Percentiles rank a stretch among this genome's conserved stretches.
Conservation (phyloP, 768 basidiomycete genomes). For the Boletus huronensis region DNA sequence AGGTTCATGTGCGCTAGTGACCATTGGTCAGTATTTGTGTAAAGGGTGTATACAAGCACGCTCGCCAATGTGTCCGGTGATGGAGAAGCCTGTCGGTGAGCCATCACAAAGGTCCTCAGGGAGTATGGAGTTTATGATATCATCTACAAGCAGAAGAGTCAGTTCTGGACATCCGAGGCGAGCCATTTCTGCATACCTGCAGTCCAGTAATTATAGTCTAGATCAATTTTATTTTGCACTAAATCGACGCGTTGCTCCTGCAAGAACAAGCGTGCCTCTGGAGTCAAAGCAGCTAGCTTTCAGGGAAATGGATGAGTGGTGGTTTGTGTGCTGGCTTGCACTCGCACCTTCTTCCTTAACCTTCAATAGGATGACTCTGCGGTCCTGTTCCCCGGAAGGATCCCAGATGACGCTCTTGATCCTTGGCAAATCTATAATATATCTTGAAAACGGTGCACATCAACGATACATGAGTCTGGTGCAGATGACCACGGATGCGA, state of each 20-base stretch:
- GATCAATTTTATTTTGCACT: conserved; percentile 54
- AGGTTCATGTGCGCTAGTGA: conserved; percentile 85
- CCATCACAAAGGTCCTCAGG: conserved; percentile 75
- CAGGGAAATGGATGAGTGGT: conserved; percentile 7
- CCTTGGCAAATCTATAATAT: conserved; percentile 66
- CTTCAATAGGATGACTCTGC: conserved; percentile 65
- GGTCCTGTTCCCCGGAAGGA: conserved; percentile 43
- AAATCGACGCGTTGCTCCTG: conserved; percentile 52
- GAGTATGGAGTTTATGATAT: conserved; percentile 77
- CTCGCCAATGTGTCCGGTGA: conserved; percentile 87
- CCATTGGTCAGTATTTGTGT: conserved; percentile 1
- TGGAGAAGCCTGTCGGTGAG: conserved; percentile 83
- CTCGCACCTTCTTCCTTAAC: conserved; percentile 56
- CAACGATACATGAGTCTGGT: conserved; percentile 9
- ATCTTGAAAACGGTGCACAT: conserved; percentile 35
- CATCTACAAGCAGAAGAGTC: conserved; percentile 47
- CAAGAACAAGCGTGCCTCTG: conserved; percentile 53
- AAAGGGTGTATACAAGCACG: not conserved
- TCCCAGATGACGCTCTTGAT: conserved; percentile 56
- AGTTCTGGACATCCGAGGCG: not conserved
- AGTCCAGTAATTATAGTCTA: conserved; percentile 88
- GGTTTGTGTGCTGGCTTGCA: not conserved
- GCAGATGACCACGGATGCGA: conserved; percentile 7
- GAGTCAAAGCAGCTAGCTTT: conserved; percentile 68
- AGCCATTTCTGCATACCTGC: conserved; percentile 50